Base-by-base conservation (phyloP, 2,329 filamentous ascomycete genomes). In the Trichoderma sp. region DNA sequence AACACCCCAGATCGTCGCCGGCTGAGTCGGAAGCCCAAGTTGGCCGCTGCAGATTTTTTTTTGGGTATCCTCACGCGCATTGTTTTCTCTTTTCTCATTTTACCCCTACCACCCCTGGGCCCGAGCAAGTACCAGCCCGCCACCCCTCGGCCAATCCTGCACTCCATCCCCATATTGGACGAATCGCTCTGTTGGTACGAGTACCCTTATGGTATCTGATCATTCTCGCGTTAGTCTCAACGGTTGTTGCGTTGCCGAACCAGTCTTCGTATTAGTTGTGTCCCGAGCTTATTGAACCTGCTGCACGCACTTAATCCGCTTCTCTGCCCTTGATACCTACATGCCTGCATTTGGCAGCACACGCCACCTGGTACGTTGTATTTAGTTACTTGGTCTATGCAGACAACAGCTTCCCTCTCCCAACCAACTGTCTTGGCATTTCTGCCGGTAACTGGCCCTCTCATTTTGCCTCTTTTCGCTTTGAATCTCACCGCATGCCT, bases 161-260 rank as follows among this genome's bases (percentile, higher is more conserved):
- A 71, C 74, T 66, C 75, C 69, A 56, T 68, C 35, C 56, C 31
- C 59, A 29, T 66, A 18, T 6, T 41, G 33, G 60, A 73, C 79
- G 79, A 81, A 81, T 79, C 80, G 78, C 72, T 76, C 78, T 79
- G 76, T 77, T 81, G 79, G 79, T 78, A 81, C 79, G 76, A 38
- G 35, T 35, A 56, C 50, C 60, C 41, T 73, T 73, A 35, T 73
- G 27, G 60, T 65, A 29, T 74, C 63, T 74, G 71, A 69, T 69
- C 53, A 29, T 41, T 72, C 24, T 29, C 59, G 69, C 59, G 53
- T 71, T 59, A 60, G 60, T 62, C 73, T 53, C 41, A 56, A 18
- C 60, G 16, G n/a, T 31, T 63, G 21, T 56, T 53, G 45, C 45
- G 59, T 33, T 33, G 35, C 68, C 38, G 41, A 65, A 21, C 24